These are phyloP conservation scores for Pseudogymnoascus sp. DNA, from an alignment of 2,329 filamentous ascomycete genomes.

Conservation along the genomic window DNA sequence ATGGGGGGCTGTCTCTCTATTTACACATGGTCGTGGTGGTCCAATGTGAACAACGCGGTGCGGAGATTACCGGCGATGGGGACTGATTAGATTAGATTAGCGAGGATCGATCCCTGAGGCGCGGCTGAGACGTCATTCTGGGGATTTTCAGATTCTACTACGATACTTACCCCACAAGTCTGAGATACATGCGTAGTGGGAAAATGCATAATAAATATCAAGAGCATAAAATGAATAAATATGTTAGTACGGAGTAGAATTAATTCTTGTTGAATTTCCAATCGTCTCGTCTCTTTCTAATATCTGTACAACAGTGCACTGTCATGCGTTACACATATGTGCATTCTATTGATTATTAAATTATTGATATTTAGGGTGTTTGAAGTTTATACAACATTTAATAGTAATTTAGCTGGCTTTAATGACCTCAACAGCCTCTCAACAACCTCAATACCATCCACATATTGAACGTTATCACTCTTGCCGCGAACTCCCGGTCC, in stretches of 20 bases:
- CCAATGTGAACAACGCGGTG: background rate
- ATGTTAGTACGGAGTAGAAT: background rate
- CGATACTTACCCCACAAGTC: slow-evolving; percentile 1
- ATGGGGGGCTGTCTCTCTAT: background rate
- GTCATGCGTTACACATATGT: background rate
- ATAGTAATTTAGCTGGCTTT: no score
- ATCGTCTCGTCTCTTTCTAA: no score
- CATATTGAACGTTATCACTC: background rate
- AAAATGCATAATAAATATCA: background rate
- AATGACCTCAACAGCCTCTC: no score
- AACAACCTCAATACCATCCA: no score
- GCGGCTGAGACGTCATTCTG: background rate
- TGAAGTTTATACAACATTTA: no score
- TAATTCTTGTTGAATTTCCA: no score
- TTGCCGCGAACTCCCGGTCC: background rate
- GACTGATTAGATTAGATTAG: slow-evolving; percentile 3
- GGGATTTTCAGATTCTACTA: background rate
- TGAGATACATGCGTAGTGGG: background rate
- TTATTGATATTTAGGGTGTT: no score
- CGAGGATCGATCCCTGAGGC: no score
- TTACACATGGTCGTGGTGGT: slow-evolving; percentile 16
- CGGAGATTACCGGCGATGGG: background rate
- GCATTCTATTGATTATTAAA: background rate
- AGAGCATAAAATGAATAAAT: background rate
- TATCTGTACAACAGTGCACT: no score